A percentile compares a stretch with the other conserved stretches of the same genome.
phyloP scores from a whole-genome alignment of 73 alveolate genomes.

The Durusdinium trenchii region DNA sequence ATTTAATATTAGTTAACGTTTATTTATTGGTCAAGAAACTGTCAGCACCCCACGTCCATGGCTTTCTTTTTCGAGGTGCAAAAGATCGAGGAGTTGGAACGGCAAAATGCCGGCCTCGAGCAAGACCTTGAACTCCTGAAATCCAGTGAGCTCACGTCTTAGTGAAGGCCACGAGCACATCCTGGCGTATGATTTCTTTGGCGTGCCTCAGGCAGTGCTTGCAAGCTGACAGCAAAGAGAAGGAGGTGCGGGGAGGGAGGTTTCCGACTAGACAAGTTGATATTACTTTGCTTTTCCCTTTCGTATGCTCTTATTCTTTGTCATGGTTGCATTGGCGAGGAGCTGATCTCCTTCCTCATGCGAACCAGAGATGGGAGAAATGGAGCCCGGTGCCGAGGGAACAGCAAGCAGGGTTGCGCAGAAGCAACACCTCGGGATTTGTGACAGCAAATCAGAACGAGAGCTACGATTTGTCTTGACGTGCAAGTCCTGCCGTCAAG shows the following conservation, averaged over 20 bases:
- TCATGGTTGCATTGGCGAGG: neutral
- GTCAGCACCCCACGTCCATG: neutral
- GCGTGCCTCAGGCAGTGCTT: slow-evolving; percentile 61
- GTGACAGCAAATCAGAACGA: no score
- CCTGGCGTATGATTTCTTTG: neutral
- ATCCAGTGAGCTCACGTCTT: slow-evolving; percentile 24
- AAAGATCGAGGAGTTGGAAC: slow-evolving; percentile 81
- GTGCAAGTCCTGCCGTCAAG: no score
- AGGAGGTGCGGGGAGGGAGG: no score
- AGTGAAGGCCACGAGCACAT: neutral
- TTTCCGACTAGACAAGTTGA: no score
- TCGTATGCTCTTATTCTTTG: no score
- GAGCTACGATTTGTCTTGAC: no score
- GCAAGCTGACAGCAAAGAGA: slow-evolving; percentile 84
- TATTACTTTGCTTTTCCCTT: no score
- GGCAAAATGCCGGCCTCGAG: slow-evolving; percentile 74
- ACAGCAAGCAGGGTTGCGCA: neutral
- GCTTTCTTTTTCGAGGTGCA: neutral
- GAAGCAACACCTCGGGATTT: neutral
- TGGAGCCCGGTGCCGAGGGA: neutral
- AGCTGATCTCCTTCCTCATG: slow-evolving; percentile 66
- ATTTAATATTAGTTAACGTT: neutral
- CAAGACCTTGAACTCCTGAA: slow-evolving; percentile 68
- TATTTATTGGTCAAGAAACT: neutral
- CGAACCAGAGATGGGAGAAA: slow-evolving; percentile 53